Evolutionary conservation across 768 basidiomycete genomes (phyloP).

Genomic region (Lentinula sp.): DNA sequence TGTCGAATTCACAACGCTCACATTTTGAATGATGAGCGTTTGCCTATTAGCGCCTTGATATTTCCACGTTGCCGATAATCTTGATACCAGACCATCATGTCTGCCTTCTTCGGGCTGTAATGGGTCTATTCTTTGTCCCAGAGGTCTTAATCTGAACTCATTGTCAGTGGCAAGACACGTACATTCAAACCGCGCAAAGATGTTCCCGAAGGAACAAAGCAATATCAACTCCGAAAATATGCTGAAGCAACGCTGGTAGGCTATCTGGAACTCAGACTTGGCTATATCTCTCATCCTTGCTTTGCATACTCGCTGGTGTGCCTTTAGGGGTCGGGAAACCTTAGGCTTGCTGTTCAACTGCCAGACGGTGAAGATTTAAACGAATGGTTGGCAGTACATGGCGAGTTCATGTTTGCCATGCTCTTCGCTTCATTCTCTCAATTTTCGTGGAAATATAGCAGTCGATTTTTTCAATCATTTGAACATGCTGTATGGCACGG

Average conservation of each 20-base stretch:
- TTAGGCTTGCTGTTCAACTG: constrained; percentile 85
- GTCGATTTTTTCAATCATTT: constrained; percentile 99
- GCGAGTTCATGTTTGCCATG: constrained; percentile 34
- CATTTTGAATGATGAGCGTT: no score
- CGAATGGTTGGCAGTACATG: constrained; percentile 99
- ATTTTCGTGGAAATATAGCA: constrained; percentile 30
- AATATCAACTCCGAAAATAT: constrained; percentile 97
- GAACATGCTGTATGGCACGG: constrained; percentile 98
- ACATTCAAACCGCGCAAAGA: constrained; percentile 97
- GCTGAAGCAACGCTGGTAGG: constrained; percentile 88
- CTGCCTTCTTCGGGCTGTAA: constrained; percentile 8
- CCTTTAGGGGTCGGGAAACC: constrained; percentile 88
- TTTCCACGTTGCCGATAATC: not conserved
- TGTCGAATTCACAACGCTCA: not conserved
- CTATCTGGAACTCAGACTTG: not conserved
- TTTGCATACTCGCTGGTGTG: not conserved
- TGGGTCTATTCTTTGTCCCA: not conserved
- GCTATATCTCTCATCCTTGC: not conserved
- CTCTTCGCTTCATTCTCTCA: constrained; percentile 4
- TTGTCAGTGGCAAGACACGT: constrained; percentile 74
- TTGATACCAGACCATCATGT: not conserved
- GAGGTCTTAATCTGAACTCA: not conserved
- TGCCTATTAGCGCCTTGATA: not conserved
- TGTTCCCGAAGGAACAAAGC: constrained; percentile 93
- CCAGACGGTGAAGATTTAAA: constrained; percentile 97